These are phyloP conservation scores for Terfezia boudieri DNA, from an alignment of 495 filamentous ascomycete genomes.

Conservation along the genomic window DNA sequence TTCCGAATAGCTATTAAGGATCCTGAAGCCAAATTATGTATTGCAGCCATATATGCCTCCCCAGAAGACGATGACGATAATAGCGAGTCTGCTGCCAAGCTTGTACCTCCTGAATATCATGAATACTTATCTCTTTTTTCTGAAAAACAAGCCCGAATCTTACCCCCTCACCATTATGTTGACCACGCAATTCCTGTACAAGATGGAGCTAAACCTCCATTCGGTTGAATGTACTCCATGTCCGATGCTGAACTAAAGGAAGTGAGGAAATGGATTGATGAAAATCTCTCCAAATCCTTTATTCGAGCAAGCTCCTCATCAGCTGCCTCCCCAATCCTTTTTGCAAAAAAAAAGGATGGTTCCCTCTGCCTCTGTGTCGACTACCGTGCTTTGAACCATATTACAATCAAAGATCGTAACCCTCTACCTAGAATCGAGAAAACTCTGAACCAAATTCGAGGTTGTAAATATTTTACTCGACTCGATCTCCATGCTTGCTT, in stretches of 20 bases:
- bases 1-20: too few species aligned
- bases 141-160: neutral
- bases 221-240: neutral
- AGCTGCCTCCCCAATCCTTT: neutral
- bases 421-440: conserved; percentile 1
- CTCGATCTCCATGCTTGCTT: neutral
- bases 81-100: neutral
- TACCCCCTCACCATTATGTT: neutral
- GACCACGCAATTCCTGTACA: neutral
- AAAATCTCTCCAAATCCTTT: conserved; percentile 1
- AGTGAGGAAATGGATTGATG: conserved; percentile 2
- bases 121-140: neutral
- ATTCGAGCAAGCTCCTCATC: neutral
- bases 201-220: conserved; percentile 1
- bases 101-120: neutral
- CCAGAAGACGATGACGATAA: too few species aligned
- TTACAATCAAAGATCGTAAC: conserved; percentile 9
- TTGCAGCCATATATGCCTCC: too few species aligned
- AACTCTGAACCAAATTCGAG: neutral
- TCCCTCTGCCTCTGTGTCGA: conserved; percentile 1
- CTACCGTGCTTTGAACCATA: conserved; percentile 8
- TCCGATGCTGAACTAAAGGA: conserved; percentile 1
- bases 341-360: conserved; percentile 1
- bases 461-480: conserved; percentile 16
- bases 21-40: too few species aligned